Evolutionary conservation across 345 rosid species (phyloP).

Genomic region (Ceriops zippeliana): DNA sequence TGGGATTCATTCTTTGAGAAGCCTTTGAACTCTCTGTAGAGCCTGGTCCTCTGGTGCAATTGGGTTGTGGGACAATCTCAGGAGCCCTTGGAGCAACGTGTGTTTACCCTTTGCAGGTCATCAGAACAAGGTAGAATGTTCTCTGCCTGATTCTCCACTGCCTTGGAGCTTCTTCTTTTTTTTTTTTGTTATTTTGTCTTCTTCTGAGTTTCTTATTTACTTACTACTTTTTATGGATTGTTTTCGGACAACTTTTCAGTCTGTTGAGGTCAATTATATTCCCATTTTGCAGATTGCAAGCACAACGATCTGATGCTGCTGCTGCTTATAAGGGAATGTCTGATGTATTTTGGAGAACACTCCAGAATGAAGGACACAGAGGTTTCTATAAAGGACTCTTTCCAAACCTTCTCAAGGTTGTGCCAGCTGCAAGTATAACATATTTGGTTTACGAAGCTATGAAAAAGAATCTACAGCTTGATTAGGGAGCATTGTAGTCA

Average conservation of each 20-base stretch:
- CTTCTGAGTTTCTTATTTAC: too few relatives aligned
- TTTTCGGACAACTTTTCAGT: neutral
- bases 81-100: slow-evolving; percentile 94
- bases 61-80: slow-evolving; percentile 86
- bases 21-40: slow-evolving; percentile 32
- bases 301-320: slow-evolving; percentile 47
- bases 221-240: neutral
- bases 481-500: slow-evolving; percentile 22
- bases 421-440: slow-evolving; percentile 57
- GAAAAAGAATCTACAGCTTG: slow-evolving; percentile 81
- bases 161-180: neutral
- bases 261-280: neutral
- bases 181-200: neutral
- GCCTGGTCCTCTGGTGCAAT: slow-evolving; percentile 81
- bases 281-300: slow-evolving; percentile 71
- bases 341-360: slow-evolving; percentile 71
- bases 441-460: slow-evolving; percentile 71
- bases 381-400: slow-evolving; percentile 87
- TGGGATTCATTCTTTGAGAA: neutral
- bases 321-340: slow-evolving; percentile 64
- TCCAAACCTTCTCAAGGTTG: slow-evolving; percentile 76
- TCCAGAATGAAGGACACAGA: slow-evolving; percentile 59
- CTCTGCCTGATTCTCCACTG: neutral
- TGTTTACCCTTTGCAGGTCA: slow-evolving; percentile 92
- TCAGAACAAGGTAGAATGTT: slow-evolving; percentile 70